phyloP scores from a whole-genome alignment of 345 rosid species.

The Excoecaria cochinchinensis region DNA sequence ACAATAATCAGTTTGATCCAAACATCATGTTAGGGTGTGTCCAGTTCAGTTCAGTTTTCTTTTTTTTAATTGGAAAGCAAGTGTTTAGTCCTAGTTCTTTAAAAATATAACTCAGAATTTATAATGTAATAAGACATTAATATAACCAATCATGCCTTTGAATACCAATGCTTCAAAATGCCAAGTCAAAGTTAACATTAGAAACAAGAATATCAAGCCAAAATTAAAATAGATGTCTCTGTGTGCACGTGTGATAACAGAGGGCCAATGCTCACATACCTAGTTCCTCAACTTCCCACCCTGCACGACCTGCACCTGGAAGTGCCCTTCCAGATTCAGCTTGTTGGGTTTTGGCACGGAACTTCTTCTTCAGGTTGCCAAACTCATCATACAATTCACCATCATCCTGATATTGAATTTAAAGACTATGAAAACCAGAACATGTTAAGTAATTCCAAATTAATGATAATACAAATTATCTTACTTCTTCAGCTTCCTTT shows the following conservation, averaged over 20 bases:
- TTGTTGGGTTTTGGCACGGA: constrained; percentile 80
- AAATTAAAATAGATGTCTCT: neutral
- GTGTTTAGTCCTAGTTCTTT: neutral
- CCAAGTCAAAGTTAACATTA: neutral
- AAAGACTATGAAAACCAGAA: constrained; percentile 20
- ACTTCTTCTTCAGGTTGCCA: constrained; percentile 96
- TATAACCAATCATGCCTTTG: neutral
- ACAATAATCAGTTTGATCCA: neutral
- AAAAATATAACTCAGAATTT: neutral
- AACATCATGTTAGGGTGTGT: neutral
- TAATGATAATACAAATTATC: constrained; percentile 12
- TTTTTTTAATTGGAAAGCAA: too few relatives aligned
- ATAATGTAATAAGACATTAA: neutral
- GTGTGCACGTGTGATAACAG: neutral
- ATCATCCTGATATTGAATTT: constrained; percentile 62
- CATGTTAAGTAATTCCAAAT: constrained; percentile 11
- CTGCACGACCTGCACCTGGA: constrained; percentile 95
- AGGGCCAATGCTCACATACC: constrained; percentile 38
- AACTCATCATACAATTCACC: constrained; percentile 98
- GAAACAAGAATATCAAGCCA: neutral
- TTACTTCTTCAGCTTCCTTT: constrained; percentile 91
- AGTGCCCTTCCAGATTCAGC: constrained; percentile 58
- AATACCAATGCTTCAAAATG: neutral
- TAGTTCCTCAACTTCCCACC: constrained; percentile 95
- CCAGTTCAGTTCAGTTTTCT: too few relatives aligned